These are phyloP conservation scores for Mentha longifolia DNA, from an alignment of 257 asterid genomes.

Conservation along the genomic window DNA sequence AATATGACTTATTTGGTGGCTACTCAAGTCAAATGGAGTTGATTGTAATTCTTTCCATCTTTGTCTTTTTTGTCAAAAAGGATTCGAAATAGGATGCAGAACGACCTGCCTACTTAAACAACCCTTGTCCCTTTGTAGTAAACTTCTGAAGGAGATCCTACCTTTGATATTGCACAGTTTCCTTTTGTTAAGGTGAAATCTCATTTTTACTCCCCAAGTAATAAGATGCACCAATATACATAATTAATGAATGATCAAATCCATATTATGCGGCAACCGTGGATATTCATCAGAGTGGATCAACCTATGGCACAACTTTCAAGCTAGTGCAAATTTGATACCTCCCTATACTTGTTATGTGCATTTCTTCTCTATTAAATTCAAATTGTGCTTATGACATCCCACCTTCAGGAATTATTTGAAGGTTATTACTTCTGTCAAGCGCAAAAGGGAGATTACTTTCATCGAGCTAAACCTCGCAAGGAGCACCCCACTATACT, in stretches of 20 bases:
- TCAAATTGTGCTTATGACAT: not conserved
- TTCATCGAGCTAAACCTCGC: constrained; percentile 84
- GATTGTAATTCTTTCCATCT: not conserved
- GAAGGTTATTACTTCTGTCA: constrained; percentile 98
- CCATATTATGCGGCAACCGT: not conserved
- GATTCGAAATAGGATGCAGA: not conserved
- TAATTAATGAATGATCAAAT: not conserved
- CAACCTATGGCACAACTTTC: not conserved
- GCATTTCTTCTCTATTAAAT: not conserved
- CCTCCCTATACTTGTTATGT: not conserved
- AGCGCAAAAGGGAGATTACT: constrained; percentile 91
- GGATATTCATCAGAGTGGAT: not conserved
- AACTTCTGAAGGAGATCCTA: not conserved
- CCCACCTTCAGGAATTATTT: constrained; percentile 73
- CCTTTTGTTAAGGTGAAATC: not conserved
- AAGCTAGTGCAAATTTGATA: constrained; percentile 4
- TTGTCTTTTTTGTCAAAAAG: not conserved
- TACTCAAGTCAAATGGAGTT: not conserved
- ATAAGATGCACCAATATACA: not conserved
- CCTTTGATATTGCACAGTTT: not conserved
- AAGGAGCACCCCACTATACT: constrained; percentile 80
- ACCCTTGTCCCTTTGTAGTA: constrained; percentile 15
- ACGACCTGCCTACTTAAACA: not conserved
- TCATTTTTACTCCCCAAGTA: not conserved
- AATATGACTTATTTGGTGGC: not conserved